Evolutionary conservation across 805 yeast species (phyloP).

Genomic region (Ogataea paradorogensis): DNA sequence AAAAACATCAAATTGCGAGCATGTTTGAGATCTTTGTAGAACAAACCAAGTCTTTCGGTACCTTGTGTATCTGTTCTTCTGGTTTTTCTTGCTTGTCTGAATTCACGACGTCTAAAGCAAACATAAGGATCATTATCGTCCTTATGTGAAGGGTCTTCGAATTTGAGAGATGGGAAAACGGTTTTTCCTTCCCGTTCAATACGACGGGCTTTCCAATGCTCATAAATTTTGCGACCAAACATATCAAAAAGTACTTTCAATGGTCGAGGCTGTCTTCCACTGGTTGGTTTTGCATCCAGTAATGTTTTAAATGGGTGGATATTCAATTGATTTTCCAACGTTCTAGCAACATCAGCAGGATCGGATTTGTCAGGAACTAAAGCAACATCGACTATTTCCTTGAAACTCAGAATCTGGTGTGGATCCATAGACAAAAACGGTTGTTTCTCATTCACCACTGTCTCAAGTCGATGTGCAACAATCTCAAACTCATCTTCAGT

Average conservation of each 20-base stretch:
- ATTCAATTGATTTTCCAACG: conserved; percentile 53
- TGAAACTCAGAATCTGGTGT: conserved; percentile 62
- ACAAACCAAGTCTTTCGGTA: conserved; percentile 71
- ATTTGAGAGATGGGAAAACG: conserved; percentile 71
- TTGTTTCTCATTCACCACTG: conserved; percentile 71
- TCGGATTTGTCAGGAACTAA: conserved; percentile 44
- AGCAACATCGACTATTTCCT: conserved; percentile 60
- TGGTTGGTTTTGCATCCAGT: conserved; percentile 47
- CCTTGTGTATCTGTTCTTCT: conserved; percentile 91
- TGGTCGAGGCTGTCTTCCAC: conserved; percentile 41
- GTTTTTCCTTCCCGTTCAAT: conserved; percentile 65
- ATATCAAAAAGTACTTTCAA: conserved; percentile 46
- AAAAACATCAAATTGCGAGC: conserved; percentile 67
- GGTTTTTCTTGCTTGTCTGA: conserved; percentile 93
- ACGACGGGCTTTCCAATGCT: conserved; percentile 79
- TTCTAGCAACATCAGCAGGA: conserved; percentile 55
- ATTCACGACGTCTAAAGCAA: conserved; percentile 92
- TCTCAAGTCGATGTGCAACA: conserved; percentile 70
- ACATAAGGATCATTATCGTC: conserved; percentile 94
- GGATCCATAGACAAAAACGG: conserved; percentile 90
- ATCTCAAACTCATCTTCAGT: conserved; percentile 85
- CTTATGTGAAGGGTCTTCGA: conserved; percentile 76
- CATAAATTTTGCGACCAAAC: conserved; percentile 68
- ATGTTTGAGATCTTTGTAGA: conserved; percentile 72
- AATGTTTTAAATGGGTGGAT: conserved; percentile 56